Evolutionary conservation across 1,284 basidiomycete genomes (phyloP), one percentile per base, ranked within the genome.

Genomic region (Cryptococcus hybrid): DNA sequence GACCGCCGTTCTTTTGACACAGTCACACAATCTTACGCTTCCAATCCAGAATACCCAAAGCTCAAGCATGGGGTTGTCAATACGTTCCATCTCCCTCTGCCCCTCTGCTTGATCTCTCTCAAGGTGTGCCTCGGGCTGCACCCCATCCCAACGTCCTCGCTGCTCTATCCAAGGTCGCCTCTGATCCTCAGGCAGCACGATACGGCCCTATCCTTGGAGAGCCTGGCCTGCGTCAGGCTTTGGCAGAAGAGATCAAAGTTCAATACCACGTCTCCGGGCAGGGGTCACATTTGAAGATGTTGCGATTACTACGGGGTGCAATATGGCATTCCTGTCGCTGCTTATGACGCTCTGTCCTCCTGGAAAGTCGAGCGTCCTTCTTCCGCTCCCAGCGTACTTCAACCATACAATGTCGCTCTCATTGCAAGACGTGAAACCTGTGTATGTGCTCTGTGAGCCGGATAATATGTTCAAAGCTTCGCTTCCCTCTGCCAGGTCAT

Each of bases 341-440:
- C 58, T 74, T 43, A 69, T 71, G 66, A 81, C 83, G 12, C 72
- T 95, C 5, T 88, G 87, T 15, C 84, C 85, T 60, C 79, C 84
- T 2, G 88, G 87, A 0, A 87, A 90, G 59, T 87, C 69, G 12
- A 62, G 88, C 62, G 80, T 92, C 44, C 86, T 95, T 51, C 74
- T 93, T 12, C 89, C 90, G 5, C 80, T 87, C 0, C 90, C 91
- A 8, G 89, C 88, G 82, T 89, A 90, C 69, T 90, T 90, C 72
- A 89, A 89, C 76, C 85, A 89, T 61, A 86, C 87, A 63, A 92
- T 92, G 90, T 84, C 83, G 1, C 78, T 89, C 37, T 84, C 83
- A 37, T 80, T 89, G 62, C 82, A 89, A 6, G 83, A 83, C 2
- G 81, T 94, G 62, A 82, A 81, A 53, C 74, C 85, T 2, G 78